Evolutionary conservation across 2,329 filamentous ascomycete species (phyloP).

Genomic region (Phyllachora maydis): DNA sequence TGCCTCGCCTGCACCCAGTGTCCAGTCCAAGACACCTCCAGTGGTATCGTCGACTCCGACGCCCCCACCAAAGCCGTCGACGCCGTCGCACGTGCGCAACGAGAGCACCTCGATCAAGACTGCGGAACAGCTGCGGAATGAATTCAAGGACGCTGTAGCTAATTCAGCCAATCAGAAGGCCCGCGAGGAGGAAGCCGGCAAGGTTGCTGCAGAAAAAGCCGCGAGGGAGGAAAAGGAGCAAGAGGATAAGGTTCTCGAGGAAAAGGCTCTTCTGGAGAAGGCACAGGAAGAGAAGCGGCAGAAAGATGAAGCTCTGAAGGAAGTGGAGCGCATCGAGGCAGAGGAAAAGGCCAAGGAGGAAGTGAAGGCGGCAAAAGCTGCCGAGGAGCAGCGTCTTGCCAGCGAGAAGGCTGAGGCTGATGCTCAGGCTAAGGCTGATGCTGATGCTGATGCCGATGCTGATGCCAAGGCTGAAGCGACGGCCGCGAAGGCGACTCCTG

Average conservation of each 20-base stretch:
- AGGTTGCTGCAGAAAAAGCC: conserved; percentile 9
- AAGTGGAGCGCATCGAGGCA: conserved; percentile 11
- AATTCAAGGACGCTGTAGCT: conserved; percentile 57
- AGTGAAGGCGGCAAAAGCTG: no score
- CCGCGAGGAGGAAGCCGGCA: conserved; percentile 11
- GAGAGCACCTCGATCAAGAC: conserved; percentile 54
- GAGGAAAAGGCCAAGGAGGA: conserved; percentile 12
- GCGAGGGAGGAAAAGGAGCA: conserved; percentile 8
- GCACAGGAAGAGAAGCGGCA: conserved; percentile 11
- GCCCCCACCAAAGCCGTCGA: conserved; percentile 57
- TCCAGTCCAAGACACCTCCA: conserved; percentile 43
- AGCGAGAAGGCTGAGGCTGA: conserved; percentile 10
- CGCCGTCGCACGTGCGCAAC: conserved; percentile 44
- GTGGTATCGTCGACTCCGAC: conserved; percentile 58
- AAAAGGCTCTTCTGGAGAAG: conserved; percentile 6
- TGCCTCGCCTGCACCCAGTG: conserved; percentile 31
- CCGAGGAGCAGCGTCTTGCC: no score
- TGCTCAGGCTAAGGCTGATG: conserved; percentile 9
- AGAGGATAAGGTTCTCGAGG: conserved; percentile 8
- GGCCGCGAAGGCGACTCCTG: conserved; percentile 17
- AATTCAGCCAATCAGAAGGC: no score
- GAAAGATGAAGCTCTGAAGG: conserved; percentile 10
- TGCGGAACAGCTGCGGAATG: conserved; percentile 61
- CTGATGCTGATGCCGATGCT: conserved; percentile 10
- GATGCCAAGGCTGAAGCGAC: conserved; percentile 28